Conservation (phyloP, 169 alveolate species). For the Plasmodium sp. region DNA sequence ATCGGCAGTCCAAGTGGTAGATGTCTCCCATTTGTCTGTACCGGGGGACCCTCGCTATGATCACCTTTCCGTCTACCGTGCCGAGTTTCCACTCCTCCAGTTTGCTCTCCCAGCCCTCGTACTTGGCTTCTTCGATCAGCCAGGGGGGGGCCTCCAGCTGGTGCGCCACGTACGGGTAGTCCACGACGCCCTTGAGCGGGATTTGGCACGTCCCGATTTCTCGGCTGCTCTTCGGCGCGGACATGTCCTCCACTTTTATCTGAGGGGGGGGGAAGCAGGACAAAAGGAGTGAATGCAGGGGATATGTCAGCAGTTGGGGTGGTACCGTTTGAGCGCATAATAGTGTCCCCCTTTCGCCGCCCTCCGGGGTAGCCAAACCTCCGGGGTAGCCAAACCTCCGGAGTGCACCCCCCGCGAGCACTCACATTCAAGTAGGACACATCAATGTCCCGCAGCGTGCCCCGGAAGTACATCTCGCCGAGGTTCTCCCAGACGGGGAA, state of each 20-base stretch:
- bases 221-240: slow-evolving; percentile 79
- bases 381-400: too few species aligned
- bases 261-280: slow-evolving; percentile 9
- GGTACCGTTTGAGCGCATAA: too few species aligned
- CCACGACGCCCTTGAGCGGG: slow-evolving; percentile 80
- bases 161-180: slow-evolving; percentile 79
- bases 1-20: slow-evolving; percentile 29
- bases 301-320: neutral
- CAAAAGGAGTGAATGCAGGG: too few species aligned
- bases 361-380: neutral
- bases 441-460: slow-evolving; percentile 86
- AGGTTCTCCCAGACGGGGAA: slow-evolving; percentile 86
- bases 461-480: slow-evolving; percentile 87
- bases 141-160: slow-evolving; percentile 76
- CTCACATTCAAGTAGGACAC: slow-evolving; percentile 77
- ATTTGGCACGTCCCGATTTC: slow-evolving; percentile 78
- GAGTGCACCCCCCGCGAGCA: neutral
- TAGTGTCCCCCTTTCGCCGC: neutral
- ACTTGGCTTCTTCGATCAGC: slow-evolving; percentile 78
- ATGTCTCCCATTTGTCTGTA: slow-evolving; percentile 79
- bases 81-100: slow-evolving; percentile 80
- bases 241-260: slow-evolving; percentile 80
- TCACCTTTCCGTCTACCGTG: slow-evolving; percentile 75
- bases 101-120: slow-evolving; percentile 81
- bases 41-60: slow-evolving; percentile 77